Base-by-base conservation (phyloP, 371 early-diverging fungal genomes). In the Apophysomyces sp. region DNA sequence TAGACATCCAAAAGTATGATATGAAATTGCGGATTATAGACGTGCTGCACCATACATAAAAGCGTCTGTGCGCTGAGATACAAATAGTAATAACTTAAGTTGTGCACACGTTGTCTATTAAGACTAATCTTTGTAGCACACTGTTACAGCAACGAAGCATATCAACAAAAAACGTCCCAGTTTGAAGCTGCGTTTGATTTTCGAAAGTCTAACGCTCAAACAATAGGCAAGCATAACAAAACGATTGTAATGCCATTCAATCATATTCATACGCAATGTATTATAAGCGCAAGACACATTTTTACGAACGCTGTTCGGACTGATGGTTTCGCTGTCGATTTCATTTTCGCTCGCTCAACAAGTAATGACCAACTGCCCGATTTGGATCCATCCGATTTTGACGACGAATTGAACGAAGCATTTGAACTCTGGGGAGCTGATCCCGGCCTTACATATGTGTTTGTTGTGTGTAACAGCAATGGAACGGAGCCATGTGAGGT, bases 371-470 rank as follows among this genome's bases (percentile, higher is more conserved):
- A 11, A 37, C n/a, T 37, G 37, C 37, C 37, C 11, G 37, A 55
- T 21, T 28, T 58, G 2, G 16, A 15, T 15, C 16, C 27, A 21
- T 8, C 49, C 31, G 44, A 51, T 40, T 30, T 49, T 27, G 30
- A 24, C 16, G 28, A 12, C 3, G 51, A 30, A 21, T n/a, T 51
- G 6, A 7, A 4, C 4, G 12, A 57, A 13, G n/a, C n/a, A 31
- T 57, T 55, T 31, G 31, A 62, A 29, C 32, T 57, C n/a, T 52
- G 58, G 40, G 58, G 34, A 8, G 32, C 52, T 51, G 58, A 56
- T 52, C 52, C 57, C 34, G 56, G 57, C 12, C 11, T 26, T 13
- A 57, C 37, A 0, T 28, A 62, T 28, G 26, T 57, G 0, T 56
- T 51, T 18, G 44, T 36, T 1, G 57, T 57, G 27, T 28, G 24